Evolutionary conservation across 306 rosid genomes (phyloP), one percentile per base, ranked within the genome.

Genomic region (Dalbergia cultrata): DNA sequence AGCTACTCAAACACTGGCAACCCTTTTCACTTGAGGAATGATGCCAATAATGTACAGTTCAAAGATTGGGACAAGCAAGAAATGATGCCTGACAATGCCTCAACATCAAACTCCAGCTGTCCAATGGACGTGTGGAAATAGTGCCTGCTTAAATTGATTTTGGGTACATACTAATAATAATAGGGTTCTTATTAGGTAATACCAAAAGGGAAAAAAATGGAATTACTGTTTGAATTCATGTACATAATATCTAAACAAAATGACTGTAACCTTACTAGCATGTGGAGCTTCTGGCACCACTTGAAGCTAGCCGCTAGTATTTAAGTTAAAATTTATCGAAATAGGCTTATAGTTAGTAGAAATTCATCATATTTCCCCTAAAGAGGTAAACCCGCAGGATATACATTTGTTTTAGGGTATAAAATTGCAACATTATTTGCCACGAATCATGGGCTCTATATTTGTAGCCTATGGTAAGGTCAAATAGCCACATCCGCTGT

Each of bases 101-200:
- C 60, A 54, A 54, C 60, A 54, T 54, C 60, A 54, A 54, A 54
- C 60, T 54, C 60, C 8, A 54, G 60, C 60, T 54, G 22, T 54
- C 60, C 60, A 54, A 54, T 54, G 60, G 60, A 54, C 60, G 10
- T 54, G 22, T 54, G 60, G 60, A 54, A 54, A 54, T 54, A 54
- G 60, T 54, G 21, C 0, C 19, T 53, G 21, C 59, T 53, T n/a
- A 7, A 54, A n/a, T 54, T 54, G 22, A 16, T 54, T 54, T 54
- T 54, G 22, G 26, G 10, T 54, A 54, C 11, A 54, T 54, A 54
- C 21, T 5, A 6, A n/a, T 54, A 44, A 8, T 44, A 54, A 54
- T 16, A 54, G 26, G 60, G 22, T 52, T 52, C 17, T 52, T 52
- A 52, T 26, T 26, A 26, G 31, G 31, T 50, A 50, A 50, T 43